Conservation (phyloP, 257 asterid genomes). For the Fraxinus anomala region DNA sequence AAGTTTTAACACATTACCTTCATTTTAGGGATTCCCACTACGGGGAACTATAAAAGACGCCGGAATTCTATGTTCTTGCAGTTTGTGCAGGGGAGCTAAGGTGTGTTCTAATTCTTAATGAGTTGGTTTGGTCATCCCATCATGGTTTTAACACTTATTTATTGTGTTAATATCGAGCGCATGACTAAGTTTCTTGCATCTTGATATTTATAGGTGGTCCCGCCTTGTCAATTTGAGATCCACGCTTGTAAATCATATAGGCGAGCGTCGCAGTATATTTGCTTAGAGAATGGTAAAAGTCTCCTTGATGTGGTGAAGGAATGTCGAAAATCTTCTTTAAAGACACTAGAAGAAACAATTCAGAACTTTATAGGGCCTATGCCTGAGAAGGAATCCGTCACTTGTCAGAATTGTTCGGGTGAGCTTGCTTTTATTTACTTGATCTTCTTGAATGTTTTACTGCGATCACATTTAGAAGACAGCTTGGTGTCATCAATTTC, state of each 20-base stretch:
- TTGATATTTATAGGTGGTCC: constrained; percentile 58
- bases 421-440: constrained; percentile 32
- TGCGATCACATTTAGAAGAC: constrained; percentile 22
- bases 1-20: constrained; percentile 24
- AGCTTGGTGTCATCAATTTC: constrained; percentile 25
- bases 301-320: constrained; percentile 92
- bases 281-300: constrained; percentile 93
- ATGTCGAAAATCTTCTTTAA: constrained; percentile 73
- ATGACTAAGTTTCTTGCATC: constrained; percentile 22
- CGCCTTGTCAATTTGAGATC: constrained; percentile 94
- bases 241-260: constrained; percentile 93
- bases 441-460: constrained; percentile 24
- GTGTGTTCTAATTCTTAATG: constrained; percentile 44
- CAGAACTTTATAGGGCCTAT: constrained; percentile 76
- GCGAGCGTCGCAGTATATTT: constrained; percentile 92
- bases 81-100: constrained; percentile 69
- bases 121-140: constrained; percentile 11
- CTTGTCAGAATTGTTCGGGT: constrained; percentile 79
- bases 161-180: constrained; percentile 10
- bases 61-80: constrained; percentile 91
- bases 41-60: constrained; percentile 86
- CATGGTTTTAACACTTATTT: background rate
- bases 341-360: constrained; percentile 78
- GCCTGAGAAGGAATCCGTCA: constrained; percentile 71
- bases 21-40: constrained; percentile 54